Evolutionary conservation across 305 asterid genomes (phyloP).

Genomic region (Fraxinus paxiana): DNA sequence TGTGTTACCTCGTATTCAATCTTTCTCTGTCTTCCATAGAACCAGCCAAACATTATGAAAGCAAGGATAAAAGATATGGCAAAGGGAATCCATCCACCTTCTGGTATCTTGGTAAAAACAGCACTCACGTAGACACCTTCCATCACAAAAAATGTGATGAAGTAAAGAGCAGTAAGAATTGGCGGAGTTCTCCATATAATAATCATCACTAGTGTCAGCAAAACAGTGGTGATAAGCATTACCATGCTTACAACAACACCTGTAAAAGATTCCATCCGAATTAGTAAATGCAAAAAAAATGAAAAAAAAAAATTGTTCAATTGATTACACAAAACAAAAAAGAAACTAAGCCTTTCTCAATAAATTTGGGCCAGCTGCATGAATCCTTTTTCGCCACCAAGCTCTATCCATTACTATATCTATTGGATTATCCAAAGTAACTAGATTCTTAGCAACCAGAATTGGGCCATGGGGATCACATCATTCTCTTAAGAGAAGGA

Average conservation of each 20-base stretch:
- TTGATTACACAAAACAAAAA: background rate
- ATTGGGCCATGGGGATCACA: background rate
- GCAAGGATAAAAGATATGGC: slow-evolving; percentile 40
- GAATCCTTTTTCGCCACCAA: background rate
- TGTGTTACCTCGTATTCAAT: slow-evolving; percentile 36
- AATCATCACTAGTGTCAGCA: slow-evolving; percentile 43
- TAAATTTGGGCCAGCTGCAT: background rate
- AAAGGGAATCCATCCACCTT: slow-evolving; percentile 53
- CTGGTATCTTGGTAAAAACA: slow-evolving; percentile 36
- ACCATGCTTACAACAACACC: slow-evolving; percentile 46
- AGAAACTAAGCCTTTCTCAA: background rate
- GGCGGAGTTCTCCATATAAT: slow-evolving; percentile 42
- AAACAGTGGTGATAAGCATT: slow-evolving; percentile 42
- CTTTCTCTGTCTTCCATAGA: slow-evolving; percentile 43
- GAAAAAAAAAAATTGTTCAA: background rate
- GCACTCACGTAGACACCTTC: slow-evolving; percentile 44
- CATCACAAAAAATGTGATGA: slow-evolving; percentile 33
- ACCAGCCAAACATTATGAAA: slow-evolving; percentile 47
- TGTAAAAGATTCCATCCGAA: slow-evolving; percentile 16
- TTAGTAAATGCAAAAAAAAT: background rate
- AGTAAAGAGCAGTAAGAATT: slow-evolving; percentile 29
- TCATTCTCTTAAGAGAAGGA: background rate
- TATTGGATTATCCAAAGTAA: background rate
- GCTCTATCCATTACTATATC: background rate
- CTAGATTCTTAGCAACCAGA: background rate